A percentile compares a stretch with the other conserved stretches of the same genome.
Conservation (phyloP, 2,329 filamentous ascomycete genomes). For the Aspergillus sp. region DNA sequence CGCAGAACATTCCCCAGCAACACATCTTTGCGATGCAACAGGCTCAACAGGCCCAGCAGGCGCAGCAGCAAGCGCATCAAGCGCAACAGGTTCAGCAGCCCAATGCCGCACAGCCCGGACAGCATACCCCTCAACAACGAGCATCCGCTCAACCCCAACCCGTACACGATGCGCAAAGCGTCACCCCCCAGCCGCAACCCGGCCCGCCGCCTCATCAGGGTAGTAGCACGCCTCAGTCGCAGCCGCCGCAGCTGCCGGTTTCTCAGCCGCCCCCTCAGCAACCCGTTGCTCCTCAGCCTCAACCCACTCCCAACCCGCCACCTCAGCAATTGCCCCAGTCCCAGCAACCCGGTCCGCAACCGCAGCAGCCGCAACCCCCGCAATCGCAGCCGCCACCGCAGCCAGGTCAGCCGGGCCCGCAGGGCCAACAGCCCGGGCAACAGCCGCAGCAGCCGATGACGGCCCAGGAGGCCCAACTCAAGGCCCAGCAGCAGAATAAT, state of each 20-base stretch:
- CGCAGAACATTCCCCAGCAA: slow-evolving; percentile 45
- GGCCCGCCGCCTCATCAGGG: slow-evolving; percentile 39
- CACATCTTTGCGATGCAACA: slow-evolving; percentile 37
- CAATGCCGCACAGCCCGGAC: slow-evolving; percentile 35
- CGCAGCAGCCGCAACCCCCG: slow-evolving; percentile 28
- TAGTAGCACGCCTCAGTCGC: slow-evolving; percentile 39
- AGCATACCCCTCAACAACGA: slow-evolving; percentile 43
- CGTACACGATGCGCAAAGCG: slow-evolving; percentile 42
- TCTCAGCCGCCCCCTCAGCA: slow-evolving; percentile 38
- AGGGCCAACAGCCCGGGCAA: slow-evolving; percentile 36
- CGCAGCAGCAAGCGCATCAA: slow-evolving; percentile 31
- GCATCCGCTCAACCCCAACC: slow-evolving; percentile 42
- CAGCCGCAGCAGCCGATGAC: slow-evolving; percentile 41
- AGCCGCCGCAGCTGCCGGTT: slow-evolving; percentile 30
- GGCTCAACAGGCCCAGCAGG: slow-evolving; percentile 29
- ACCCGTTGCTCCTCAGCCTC: slow-evolving; percentile 33
- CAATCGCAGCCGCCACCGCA: slow-evolving; percentile 36
- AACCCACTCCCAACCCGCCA: slow-evolving; percentile 36
- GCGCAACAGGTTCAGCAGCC: slow-evolving; percentile 29
- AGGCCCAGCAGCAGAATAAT: slow-evolving; percentile 38
- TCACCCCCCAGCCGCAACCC: slow-evolving; percentile 46
- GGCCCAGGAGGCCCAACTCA: slow-evolving; percentile 40
- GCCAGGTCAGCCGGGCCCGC: slow-evolving; percentile 39
- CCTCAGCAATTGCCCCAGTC: slow-evolving; percentile 39
- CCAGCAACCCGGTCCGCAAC: slow-evolving; percentile 33